phyloP scores from a whole-genome alignment of 257 asterid species.

The Lantana camara region DNA sequence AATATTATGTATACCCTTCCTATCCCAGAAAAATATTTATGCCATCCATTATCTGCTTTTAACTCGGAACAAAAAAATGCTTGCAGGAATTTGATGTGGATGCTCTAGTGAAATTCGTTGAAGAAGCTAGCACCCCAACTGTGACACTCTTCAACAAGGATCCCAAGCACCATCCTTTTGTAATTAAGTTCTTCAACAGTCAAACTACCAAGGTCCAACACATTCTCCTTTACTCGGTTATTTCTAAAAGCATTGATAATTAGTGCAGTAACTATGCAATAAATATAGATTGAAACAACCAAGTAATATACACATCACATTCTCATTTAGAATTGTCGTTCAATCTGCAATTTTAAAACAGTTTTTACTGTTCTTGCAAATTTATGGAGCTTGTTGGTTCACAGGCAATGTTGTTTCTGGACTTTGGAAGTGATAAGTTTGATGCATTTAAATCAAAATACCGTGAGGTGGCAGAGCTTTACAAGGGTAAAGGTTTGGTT shows the following conservation, averaged over 20 bases:
- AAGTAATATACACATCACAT: constrained; percentile 8
- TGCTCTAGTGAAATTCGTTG: constrained; percentile 71
- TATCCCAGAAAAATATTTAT: not conserved
- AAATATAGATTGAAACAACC: not conserved
- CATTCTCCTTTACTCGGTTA: constrained; percentile 17
- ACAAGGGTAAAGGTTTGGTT: constrained; percentile 64
- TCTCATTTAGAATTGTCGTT: not conserved
- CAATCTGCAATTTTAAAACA: not conserved
- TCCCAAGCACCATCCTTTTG: constrained; percentile 77
- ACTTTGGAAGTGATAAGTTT: constrained; percentile 55
- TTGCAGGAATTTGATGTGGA: constrained; percentile 86
- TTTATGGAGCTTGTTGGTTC: constrained; percentile 25
- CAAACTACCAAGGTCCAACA: constrained; percentile 62
- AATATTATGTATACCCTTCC: not conserved
- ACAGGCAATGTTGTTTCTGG: constrained; percentile 85
- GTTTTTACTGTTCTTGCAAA: constrained; percentile 5
- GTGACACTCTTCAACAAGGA: constrained; percentile 84
- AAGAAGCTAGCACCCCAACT: constrained; percentile 74
- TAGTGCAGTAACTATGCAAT: not conserved
- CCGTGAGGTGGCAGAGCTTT: constrained; percentile 68
- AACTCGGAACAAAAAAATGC: constrained; percentile 21
- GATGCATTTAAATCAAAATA: constrained; percentile 76
- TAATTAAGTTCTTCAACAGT: constrained; percentile 67
- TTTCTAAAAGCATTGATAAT: constrained; percentile 1
- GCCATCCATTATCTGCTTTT: constrained; percentile 24